A percentile compares a stretch with the other conserved stretches of the same genome.
These are phyloP conservation scores for Prorocentrum cordatum DNA, from an alignment of 169 alveolate species.

Conservation along the genomic window DNA sequence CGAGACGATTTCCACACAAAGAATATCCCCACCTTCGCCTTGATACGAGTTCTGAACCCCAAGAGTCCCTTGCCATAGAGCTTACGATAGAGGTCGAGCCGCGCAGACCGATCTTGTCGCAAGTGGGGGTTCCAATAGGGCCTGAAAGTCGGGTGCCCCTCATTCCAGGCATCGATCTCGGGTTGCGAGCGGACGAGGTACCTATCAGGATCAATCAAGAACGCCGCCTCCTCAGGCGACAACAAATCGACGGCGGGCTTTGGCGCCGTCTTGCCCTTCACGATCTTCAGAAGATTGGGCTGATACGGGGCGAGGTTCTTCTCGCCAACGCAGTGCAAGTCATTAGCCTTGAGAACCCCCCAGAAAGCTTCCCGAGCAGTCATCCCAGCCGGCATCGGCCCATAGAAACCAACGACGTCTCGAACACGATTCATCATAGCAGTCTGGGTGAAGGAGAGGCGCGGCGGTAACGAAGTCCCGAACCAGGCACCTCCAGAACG, in stretches of 20 bases:
- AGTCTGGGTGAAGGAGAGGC: no score
- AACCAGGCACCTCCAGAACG: no score
- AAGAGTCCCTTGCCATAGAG: not conserved
- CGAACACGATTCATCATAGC: no score
- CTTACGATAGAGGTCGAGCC: not conserved
- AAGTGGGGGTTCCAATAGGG: conserved; percentile 4
- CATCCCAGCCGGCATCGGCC: not conserved
- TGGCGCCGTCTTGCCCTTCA: not conserved
- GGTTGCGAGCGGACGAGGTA: not conserved
- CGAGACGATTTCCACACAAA: not conserved
- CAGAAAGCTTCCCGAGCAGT: not conserved
- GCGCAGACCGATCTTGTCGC: not conserved
- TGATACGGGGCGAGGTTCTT: not conserved
- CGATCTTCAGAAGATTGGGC: not conserved
- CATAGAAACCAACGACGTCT: no score
- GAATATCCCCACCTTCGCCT: not conserved
- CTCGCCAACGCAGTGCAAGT: not conserved
- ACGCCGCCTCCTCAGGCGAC: not conserved
- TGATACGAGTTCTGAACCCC: not conserved
- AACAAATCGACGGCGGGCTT: not conserved
- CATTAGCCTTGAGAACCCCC: not conserved
- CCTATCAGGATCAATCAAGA: not conserved
- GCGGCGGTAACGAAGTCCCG: no score
- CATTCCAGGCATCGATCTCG: not conserved
- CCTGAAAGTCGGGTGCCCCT: not conserved